A percentile compares a stretch with the other conserved stretches of the same genome.
These are phyloP conservation scores for Macadamia integrifolia DNA, from an alignment of 164 flowering plant species.

Conservation along the genomic window DNA sequence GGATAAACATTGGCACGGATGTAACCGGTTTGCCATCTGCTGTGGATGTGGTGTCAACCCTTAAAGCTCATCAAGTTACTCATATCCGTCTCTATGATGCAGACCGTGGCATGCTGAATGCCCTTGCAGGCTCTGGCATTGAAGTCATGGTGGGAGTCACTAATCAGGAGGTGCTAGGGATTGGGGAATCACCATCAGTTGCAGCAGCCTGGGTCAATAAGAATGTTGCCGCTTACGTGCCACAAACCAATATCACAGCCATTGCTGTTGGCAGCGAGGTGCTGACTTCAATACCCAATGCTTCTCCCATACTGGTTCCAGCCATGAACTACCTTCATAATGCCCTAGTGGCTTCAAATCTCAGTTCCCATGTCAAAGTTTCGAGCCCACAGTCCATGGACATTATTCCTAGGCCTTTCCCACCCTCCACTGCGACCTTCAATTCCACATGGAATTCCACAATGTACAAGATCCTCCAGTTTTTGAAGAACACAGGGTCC, in stretches of 20 bases:
- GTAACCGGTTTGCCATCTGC: constrained; percentile 51
- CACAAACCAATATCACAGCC: constrained; percentile 75
- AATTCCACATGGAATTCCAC: constrained; percentile 73
- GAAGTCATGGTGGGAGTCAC: constrained; percentile 76
- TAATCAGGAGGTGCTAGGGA: constrained; percentile 68
- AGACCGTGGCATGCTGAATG: constrained; percentile 54
- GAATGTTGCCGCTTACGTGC: constrained; percentile 68
- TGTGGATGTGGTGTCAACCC: constrained; percentile 41
- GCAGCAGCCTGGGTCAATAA: constrained; percentile 85
- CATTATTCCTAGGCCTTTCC: constrained; percentile 64
- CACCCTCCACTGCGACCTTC: constrained; percentile 88
- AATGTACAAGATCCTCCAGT: constrained; percentile 71
- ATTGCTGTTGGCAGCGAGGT: constrained; percentile 91
- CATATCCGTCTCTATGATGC: constrained; percentile 70
- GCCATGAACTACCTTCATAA: constrained; percentile 65
- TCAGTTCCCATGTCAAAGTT: constrained; percentile 30
- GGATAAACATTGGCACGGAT: constrained; percentile 68
- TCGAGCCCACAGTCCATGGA: constrained; percentile 69
- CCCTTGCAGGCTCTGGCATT: constrained; percentile 59
- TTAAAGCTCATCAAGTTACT: constrained; percentile 54
- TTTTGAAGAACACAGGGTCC: constrained; percentile 68
- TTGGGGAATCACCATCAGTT: constrained; percentile 57
- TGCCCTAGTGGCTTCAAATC: constrained; percentile 32
- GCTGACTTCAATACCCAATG: constrained; percentile 67
- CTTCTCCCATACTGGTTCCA: constrained; percentile 57